Evolutionary conservation across 768 basidiomycete species (phyloP), one percentile per base, ranked within the genome.

Genomic region (Russula abietina): DNA sequence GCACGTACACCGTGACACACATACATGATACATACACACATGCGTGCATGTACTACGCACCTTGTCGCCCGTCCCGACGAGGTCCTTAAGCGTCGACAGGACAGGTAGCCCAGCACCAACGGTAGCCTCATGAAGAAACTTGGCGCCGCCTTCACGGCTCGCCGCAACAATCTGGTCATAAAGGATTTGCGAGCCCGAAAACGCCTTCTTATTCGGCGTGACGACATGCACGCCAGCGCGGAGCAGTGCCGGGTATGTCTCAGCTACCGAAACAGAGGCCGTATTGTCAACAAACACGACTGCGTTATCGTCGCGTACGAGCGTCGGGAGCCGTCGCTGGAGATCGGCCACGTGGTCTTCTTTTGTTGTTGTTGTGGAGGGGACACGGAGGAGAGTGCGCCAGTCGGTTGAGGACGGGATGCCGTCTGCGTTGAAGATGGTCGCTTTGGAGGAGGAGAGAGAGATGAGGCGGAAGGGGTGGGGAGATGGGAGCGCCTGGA

Each of bases 141-240:
- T 79, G n/a, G 86, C 83, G 4, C 85, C 83, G 57, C 82, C 80
- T 61, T 79, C 78, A 60, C 76, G 73, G 64, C 82, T 83, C 3
- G 89, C 83, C 5, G 70, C 70, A 26, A 88, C 65, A 66, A 98
- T 93, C 26, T 76, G 73, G 56, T 88, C 76, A 71, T 89, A 98
- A 41, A 97, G 76, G 22, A 67, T 69, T 32, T 85, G 76, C 22
- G 83, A 78, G 0, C 88, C 87, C 16, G 93, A 95, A 71, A 87
- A 93, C 0, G 90, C 97, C 75, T 98, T 98, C 75, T 99, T 99
- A 80, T 98, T 99, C 17, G 97, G 96, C 1, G 97, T 99, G 51
- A 96, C 85, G 69, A 99, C 84, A 70, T 87, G 83, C 62, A 98
- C 82, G 3, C 95, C 94, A 4, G 81, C 81, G 55, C 77, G 76